Base-by-base conservation (phyloP, 495 filamentous ascomycete species). In the Staphylotrichum longicolle region DNA sequence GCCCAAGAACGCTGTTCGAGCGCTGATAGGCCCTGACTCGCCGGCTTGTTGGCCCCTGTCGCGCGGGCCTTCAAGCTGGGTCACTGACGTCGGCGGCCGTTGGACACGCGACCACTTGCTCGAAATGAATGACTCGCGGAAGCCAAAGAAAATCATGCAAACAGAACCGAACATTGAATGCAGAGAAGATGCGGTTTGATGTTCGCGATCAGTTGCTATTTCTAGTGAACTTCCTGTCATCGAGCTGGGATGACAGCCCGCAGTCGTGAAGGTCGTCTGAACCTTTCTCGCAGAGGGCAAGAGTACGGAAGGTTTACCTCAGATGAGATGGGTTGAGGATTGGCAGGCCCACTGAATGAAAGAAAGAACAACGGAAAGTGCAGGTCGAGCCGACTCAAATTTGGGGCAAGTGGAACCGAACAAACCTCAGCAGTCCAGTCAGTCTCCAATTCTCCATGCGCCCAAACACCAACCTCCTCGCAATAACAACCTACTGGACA, bases 71-170 rank as follows among this genome's bases (percentile, higher is more conserved):
- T 45, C 20, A 27, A 27, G 20, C 15, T n/a, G 9, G 4, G 40
- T 42, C 9, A n/a, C 42, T n/a, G 15, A 45, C 40, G 7, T 42
- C 40, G 40, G 40, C 6, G 9, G 3, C 14, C 6, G 14, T 40
- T 14, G 35, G 30, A n/a, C 51, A 54, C 51, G 51, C 51, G 51
- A 40, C 51, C 51, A 54, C n/a, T 30, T 40, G 37, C 51, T 30
- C 1, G 8, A 40, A 54, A 30, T 35, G 33, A 51, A 2, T 54
- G 12, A 27, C 2, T 7, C n/a, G 48, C 14, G 9, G 6, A 51
- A 51, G 20, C 20, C 20, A 35, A 20, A 7, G 50, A 39, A n/a
- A 40, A 11, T 40, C 37, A 54, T 54, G 35, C 35, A 35, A 51
- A 51, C 20, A 1, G 20, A 27, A 27, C 20, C 20, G 20, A 27